Evolutionary conservation across 768 basidiomycete genomes (phyloP).

Genomic region (Aureoboletus auriporus): DNA sequence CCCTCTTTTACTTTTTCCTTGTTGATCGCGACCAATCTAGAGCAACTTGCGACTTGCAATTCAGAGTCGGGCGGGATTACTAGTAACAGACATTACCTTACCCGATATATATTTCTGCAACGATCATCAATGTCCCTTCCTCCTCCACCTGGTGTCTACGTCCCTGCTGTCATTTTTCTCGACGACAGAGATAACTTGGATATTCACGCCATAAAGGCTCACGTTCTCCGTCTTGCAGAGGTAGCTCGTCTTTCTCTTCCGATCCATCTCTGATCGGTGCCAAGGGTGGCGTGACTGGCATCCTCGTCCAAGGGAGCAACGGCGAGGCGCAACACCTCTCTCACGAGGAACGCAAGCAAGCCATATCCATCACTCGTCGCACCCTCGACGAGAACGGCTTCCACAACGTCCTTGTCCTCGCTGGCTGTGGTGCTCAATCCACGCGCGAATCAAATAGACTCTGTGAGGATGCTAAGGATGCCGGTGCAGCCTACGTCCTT

Average conservation of each 20-base stretch:
- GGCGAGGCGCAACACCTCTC: constrained; percentile 77
- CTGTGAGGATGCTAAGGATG: constrained; percentile 68
- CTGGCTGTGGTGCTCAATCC: constrained; percentile 81
- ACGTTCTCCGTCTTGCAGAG: constrained; percentile 70
- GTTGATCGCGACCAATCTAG: too few relatives aligned
- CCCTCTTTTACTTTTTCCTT: too few relatives aligned
- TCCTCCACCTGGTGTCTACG: constrained; percentile 69
- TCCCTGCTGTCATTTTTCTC: constrained; percentile 76
- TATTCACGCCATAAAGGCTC: constrained; percentile 57
- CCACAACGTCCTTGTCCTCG: constrained; percentile 63
- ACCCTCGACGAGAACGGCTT: constrained; percentile 74
- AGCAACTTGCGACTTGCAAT: too few relatives aligned
- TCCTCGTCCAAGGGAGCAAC: constrained; percentile 70
- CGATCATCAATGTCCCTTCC: constrained; percentile 36
- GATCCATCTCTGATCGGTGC: background rate
- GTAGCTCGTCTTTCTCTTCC: constrained; percentile 29
- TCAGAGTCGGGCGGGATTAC: too few relatives aligned
- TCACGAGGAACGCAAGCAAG: constrained; percentile 61
- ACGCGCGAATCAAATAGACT: constrained; percentile 71
- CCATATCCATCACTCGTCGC: constrained; percentile 60
- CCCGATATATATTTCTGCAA: too few relatives aligned
- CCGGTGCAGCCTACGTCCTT: constrained; percentile 78
- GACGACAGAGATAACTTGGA: constrained; percentile 70
- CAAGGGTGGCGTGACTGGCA: constrained; percentile 69
- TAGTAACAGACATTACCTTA: too few relatives aligned